Conservation (phyloP, 352 stramenopile genomes). For the Phytopythium oedochilum region DNA sequence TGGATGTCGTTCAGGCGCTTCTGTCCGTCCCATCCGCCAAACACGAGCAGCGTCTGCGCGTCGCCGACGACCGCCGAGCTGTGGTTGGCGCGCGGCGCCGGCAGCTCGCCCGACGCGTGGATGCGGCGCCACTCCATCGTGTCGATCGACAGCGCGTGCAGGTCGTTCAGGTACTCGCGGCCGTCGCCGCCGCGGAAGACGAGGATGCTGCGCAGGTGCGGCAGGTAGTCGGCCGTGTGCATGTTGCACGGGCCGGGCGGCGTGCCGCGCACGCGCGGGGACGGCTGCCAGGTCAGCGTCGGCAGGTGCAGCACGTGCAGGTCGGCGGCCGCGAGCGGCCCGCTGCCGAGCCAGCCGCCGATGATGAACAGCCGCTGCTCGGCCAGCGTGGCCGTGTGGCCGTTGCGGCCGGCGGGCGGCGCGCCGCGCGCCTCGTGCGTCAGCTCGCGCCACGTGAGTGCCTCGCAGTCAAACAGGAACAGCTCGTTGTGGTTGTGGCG, state of each 20-base stretch:
- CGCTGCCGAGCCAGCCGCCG: slow-evolving; percentile 92
- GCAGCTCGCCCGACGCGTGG: slow-evolving; percentile 64
- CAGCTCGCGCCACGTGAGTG: slow-evolving; percentile 60
- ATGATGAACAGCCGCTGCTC: slow-evolving; percentile 91
- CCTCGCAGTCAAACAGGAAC: slow-evolving; percentile 84
- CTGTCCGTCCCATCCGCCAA: slow-evolving; percentile 93
- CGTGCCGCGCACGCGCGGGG: slow-evolving; percentile 24
- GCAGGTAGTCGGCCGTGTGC: slow-evolving; percentile 95
- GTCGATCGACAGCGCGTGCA: slow-evolving; percentile 91
- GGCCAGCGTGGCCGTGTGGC: slow-evolving; percentile 93
- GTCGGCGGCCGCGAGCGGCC: slow-evolving; percentile 90
- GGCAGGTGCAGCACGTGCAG: slow-evolving; percentile 90
- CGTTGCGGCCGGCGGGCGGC: slow-evolving; percentile 88
- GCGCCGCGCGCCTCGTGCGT: slow-evolving; percentile 34
- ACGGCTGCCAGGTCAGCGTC: slow-evolving; percentile 55
- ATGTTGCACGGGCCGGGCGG: slow-evolving; percentile 94
- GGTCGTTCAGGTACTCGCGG: slow-evolving; percentile 94
- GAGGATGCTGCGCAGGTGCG: slow-evolving; percentile 77
- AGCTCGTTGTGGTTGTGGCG: slow-evolving; percentile 93
- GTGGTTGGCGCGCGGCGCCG: slow-evolving; percentile 92
- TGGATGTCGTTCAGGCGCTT: slow-evolving; percentile 95
- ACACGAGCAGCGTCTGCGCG: slow-evolving; percentile 88
- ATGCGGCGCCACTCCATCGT: slow-evolving; percentile 85
- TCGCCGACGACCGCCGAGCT: slow-evolving; percentile 86
- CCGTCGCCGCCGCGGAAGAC: slow-evolving; percentile 94